phyloP scores from a whole-genome alignment of 768 basidiomycete species.

The Lanmaoa rubissima region DNA sequence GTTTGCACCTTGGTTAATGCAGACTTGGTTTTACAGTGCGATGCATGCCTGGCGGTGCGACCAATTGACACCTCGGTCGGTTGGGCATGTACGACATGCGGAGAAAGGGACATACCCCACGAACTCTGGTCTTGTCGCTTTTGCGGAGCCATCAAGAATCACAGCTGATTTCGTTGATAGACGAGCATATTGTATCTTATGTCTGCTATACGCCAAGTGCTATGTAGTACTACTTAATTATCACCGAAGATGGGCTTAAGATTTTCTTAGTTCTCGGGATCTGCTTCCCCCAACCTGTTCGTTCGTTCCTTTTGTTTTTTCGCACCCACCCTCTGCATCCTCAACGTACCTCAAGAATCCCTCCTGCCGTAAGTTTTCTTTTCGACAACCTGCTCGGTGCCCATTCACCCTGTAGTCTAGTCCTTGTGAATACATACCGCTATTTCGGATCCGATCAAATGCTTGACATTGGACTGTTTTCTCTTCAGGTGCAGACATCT shows the following conservation, averaged over 20 bases:
- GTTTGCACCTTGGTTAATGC: slow-evolving; percentile 69
- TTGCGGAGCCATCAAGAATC: slow-evolving; percentile 66
- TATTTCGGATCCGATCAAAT: no score
- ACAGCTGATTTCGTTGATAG: slow-evolving; percentile 16
- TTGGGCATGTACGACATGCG: slow-evolving; percentile 69
- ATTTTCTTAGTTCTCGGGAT: slow-evolving; percentile 72
- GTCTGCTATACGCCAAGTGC: not conserved
- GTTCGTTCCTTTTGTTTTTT: slow-evolving; percentile 45
- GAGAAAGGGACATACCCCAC: slow-evolving; percentile 57
- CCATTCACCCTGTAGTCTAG: no score
- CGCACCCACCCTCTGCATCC: no score
- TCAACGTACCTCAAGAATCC: no score
- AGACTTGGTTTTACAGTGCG: slow-evolving; percentile 49
- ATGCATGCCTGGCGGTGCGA: slow-evolving; percentile 50
- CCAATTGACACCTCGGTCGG: slow-evolving; percentile 39
- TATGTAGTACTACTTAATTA: not conserved
- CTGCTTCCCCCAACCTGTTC: slow-evolving; percentile 40
- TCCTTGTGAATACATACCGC: no score
- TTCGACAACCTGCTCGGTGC: no score
- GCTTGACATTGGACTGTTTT: no score
- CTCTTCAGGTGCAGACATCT: no score
- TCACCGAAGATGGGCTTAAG: slow-evolving; percentile 40
- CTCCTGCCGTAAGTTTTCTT: no score
- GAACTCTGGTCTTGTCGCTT: slow-evolving; percentile 73
- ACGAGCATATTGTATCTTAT: not conserved